Percentiles rank a stretch among this genome's conserved stretches.
Evolutionary conservation across 2,329 filamentous ascomycete species (phyloP).

Genomic region (Fusarium humuli): DNA sequence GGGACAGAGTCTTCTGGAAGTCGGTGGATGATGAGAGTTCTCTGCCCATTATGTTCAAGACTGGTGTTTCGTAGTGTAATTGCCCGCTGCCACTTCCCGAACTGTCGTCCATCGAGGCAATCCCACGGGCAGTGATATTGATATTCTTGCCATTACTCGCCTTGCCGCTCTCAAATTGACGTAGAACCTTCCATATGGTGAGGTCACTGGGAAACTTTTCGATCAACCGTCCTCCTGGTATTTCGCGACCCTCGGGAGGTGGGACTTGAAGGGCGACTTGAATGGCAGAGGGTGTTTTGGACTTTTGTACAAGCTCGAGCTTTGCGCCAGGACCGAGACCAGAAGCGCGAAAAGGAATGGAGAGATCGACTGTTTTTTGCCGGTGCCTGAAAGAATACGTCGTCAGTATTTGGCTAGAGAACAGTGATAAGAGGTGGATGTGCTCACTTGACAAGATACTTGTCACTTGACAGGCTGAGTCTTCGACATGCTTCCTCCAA

Average conservation of each 20-base stretch:
- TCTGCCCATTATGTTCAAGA: slow-evolving; percentile 84
- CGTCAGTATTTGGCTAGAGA: background rate
- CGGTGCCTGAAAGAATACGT: slow-evolving; percentile 69
- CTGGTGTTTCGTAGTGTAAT: slow-evolving; percentile 88
- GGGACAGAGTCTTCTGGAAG: slow-evolving; percentile 87
- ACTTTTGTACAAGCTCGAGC: slow-evolving; percentile 88
- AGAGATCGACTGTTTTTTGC: slow-evolving; percentile 87
- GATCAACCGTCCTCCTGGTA: slow-evolving; percentile 75
- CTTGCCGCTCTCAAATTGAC: slow-evolving; percentile 86
- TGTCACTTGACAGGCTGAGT: slow-evolving; percentile 77
- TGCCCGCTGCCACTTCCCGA: slow-evolving; percentile 73
- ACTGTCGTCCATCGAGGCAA: slow-evolving; percentile 70
- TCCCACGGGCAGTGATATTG: slow-evolving; percentile 86
- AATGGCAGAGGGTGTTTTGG: slow-evolving; percentile 85
- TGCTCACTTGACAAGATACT: slow-evolving; percentile 82
- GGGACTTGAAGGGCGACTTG: slow-evolving; percentile 91
- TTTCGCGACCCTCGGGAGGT: slow-evolving; percentile 72
- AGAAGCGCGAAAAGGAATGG: slow-evolving; percentile 83
- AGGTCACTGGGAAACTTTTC: slow-evolving; percentile 91
- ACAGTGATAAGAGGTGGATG: background rate
- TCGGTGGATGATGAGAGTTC: slow-evolving; percentile 82
- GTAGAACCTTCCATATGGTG: slow-evolving; percentile 87
- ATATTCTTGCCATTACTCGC: slow-evolving; percentile 70
- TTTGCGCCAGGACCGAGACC: slow-evolving; percentile 88
- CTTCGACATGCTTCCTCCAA: slow-evolving; percentile 89